A percentile compares a stretch with the other conserved stretches of the same genome.
These are phyloP conservation scores for Hericium erinaceus DNA, from an alignment of 768 basidiomycete species.

Conservation along the genomic window DNA sequence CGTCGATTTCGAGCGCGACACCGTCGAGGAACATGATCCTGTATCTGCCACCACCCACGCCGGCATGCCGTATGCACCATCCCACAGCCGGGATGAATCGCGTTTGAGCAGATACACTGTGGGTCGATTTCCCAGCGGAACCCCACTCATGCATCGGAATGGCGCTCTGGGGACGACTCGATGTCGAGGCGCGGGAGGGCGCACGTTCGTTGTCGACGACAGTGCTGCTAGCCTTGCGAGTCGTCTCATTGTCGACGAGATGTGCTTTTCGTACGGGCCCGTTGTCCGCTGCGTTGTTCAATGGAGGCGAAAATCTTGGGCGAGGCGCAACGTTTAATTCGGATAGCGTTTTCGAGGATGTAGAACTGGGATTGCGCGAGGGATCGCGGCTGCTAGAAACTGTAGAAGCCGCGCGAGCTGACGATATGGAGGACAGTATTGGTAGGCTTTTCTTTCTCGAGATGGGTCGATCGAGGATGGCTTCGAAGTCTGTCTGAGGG, in stretches of 20 bases:
- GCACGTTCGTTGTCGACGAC: conserved; percentile 5
- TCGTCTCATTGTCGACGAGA: conserved; percentile 2
- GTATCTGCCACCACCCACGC: conserved; percentile 22
- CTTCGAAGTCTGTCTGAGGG: not conserved
- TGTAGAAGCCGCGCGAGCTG: not conserved
- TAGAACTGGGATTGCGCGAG: not conserved
- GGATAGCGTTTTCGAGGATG: conserved; percentile 1
- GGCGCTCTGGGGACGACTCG: conserved; percentile 9
- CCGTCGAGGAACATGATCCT: conserved; percentile 37
- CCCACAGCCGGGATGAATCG: conserved; percentile 32
- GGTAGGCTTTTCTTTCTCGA: not conserved
- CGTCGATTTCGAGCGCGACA: conserved; percentile 29
- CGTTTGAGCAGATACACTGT: conserved; percentile 17
- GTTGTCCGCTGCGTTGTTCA: not conserved
- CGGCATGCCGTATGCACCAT: conserved; percentile 34
- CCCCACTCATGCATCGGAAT: not conserved
- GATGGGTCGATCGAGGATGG: not conserved
- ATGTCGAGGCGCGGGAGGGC: conserved; percentile 12
- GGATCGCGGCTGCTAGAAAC: not conserved
- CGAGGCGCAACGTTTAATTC: conserved; percentile 10
- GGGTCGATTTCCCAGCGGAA: not conserved
- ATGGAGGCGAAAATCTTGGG: conserved; percentile 7
- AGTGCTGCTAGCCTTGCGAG: conserved; percentile 14
- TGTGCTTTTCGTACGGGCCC: not conserved
- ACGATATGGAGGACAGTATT: not conserved